A percentile compares a stretch with the other conserved stretches of the same genome.
These are phyloP conservation scores for Dryas octopetala DNA, from an alignment of 306 rosid genomes.

Conservation along the genomic window DNA sequence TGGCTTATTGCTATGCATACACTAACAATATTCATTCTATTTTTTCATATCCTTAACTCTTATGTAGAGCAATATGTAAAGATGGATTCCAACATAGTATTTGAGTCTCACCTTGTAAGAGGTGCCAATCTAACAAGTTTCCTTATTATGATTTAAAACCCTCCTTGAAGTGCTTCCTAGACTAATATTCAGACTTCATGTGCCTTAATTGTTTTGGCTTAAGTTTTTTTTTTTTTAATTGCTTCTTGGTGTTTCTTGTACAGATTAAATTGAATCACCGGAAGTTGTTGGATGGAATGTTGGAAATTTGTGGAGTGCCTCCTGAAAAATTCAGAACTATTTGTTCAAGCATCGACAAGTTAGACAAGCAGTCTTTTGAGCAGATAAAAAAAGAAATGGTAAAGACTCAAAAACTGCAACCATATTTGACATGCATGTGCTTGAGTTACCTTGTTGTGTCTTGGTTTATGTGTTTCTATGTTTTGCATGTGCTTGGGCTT, in stretches of 20 bases:
- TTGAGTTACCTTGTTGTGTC: constrained; percentile 9
- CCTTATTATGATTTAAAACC: neutral
- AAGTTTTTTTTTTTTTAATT: constrained; percentile 12
- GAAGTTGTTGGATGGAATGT: constrained; percentile 87
- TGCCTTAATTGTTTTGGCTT: neutral
- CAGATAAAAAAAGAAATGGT: constrained; percentile 91
- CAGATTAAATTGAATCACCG: constrained; percentile 94
- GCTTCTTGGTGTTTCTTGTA: constrained; percentile 11
- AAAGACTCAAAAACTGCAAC: constrained; percentile 15
- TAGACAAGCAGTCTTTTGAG: constrained; percentile 85
- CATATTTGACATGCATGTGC: neutral
- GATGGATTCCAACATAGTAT: neutral
- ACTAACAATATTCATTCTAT: neutral
- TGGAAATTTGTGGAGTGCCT: constrained; percentile 92
- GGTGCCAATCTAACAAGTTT: neutral
- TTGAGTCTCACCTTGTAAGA: constrained; percentile 8
- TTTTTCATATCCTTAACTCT: neutral
- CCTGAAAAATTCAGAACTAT: constrained; percentile 90
- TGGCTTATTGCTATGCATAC: neutral
- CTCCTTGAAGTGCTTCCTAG: neutral
- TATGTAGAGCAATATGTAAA: constrained; percentile 4
- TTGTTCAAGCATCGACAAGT: constrained; percentile 92
- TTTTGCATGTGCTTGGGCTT: neutral
- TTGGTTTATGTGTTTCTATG: neutral
- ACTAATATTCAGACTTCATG: neutral